Percentiles rank a stretch among this genome's conserved stretches.
phyloP scores from a whole-genome alignment of 164 flowering plant species.

The Nelumbo lutea region DNA sequence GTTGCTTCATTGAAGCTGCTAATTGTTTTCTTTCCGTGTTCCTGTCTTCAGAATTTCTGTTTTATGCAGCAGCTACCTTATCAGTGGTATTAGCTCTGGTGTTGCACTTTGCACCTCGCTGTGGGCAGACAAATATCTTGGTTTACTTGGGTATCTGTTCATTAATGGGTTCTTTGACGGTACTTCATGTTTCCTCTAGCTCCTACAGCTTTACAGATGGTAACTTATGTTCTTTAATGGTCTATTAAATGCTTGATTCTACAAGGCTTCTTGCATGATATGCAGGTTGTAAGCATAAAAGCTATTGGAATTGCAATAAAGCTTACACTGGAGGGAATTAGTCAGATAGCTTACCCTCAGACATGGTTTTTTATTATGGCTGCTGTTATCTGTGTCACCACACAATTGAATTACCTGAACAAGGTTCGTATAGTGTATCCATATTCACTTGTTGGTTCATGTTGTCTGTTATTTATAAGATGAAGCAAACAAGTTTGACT shows the following conservation, averaged over 20 bases:
- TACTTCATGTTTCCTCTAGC: constrained; percentile 24
- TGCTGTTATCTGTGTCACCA: constrained; percentile 64
- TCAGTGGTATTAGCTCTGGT: constrained; percentile 57
- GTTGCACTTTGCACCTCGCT: constrained; percentile 80
- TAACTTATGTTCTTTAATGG: no score
- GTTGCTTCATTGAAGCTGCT: constrained; percentile 1
- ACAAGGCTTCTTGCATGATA: constrained; percentile 4
- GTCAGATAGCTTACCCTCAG: constrained; percentile 68
- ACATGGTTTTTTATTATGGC: constrained; percentile 70
- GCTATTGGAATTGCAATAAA: constrained; percentile 84
- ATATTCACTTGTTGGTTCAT: background rate
- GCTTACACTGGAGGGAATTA: constrained; percentile 72
- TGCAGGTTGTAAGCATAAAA: constrained; percentile 82
- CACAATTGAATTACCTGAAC: constrained; percentile 74
- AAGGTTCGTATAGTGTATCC: constrained; percentile 34
- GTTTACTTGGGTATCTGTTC: constrained; percentile 92
- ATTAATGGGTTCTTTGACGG: constrained; percentile 82
- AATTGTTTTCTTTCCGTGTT: constrained; percentile 6
- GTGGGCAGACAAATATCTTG: constrained; percentile 82
- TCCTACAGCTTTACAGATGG: background rate
- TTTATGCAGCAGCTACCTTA: constrained; percentile 56
- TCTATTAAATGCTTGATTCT: background rate
- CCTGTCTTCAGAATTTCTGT: constrained; percentile 59
- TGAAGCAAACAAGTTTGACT: no score
- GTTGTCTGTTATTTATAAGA: background rate